Percentiles rank a stretch among this genome's conserved stretches.
Evolutionary conservation across 768 basidiomycete genomes (phyloP).

Genomic region (Lactarius sp.): DNA sequence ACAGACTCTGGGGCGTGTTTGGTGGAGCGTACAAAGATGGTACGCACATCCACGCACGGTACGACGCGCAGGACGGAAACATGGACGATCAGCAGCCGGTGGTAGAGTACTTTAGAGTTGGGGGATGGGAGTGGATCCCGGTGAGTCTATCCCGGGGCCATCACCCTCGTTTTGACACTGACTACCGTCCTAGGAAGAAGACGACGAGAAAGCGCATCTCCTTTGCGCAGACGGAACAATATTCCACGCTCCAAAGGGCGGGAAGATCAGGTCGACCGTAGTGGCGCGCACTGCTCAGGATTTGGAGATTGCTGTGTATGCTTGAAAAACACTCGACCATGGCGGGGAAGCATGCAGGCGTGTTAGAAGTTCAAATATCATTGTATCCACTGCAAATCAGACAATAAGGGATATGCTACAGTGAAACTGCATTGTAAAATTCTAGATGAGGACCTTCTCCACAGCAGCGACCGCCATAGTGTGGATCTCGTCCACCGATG

Average conservation of each 20-base stretch:
- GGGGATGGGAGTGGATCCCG: conserved; percentile 84
- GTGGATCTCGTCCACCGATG: conserved; percentile 69
- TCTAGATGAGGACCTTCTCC: conserved; percentile 38
- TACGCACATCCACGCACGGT: conserved; percentile 57
- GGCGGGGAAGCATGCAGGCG: not conserved
- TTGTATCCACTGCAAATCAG: not conserved
- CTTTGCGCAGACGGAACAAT: conserved; percentile 80
- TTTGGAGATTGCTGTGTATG: conserved; percentile 46
- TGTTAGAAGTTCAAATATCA: not conserved
- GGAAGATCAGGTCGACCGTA: conserved; percentile 49
- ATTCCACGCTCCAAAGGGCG: conserved; percentile 53
- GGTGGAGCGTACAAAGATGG: conserved; percentile 76
- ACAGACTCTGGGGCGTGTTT: conserved; percentile 51
- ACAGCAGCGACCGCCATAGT: conserved; percentile 52
- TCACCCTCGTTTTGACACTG: not conserved
- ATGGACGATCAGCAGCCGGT: conserved; percentile 47
- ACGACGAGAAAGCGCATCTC: conserved; percentile 59
- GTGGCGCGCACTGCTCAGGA: conserved; percentile 33
- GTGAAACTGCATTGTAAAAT: not conserved
- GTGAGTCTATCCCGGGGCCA: conserved; percentile 40
- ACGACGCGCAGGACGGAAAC: conserved; percentile 40
- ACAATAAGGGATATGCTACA: not conserved
- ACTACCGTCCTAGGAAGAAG: conserved; percentile 43
- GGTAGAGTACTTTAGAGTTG: conserved; percentile 75
- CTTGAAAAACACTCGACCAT: conserved; percentile 28